Percentiles rank a stretch among this genome's conserved stretches.
Conservation (phyloP, 768 basidiomycete genomes). For the Mycena pura region DNA sequence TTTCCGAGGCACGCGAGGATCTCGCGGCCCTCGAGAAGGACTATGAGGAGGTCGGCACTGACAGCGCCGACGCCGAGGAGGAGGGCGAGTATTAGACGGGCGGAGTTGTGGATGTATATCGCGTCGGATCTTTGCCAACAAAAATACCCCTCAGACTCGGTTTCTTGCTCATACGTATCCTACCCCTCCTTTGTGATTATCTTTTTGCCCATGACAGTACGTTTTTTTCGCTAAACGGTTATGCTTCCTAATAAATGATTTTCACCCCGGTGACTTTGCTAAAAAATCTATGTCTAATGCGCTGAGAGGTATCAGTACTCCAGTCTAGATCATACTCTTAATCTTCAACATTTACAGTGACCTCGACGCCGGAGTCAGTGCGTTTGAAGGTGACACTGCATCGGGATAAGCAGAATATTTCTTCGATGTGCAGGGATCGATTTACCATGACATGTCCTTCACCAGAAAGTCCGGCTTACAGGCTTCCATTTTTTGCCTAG, state of each 20-base stretch:
- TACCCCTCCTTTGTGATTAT: constrained; percentile 15
- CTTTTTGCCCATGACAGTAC: constrained; percentile 18
- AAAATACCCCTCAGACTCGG: constrained; percentile 21
- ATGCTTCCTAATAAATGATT: constrained; percentile 32
- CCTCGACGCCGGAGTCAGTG: constrained; percentile 50
- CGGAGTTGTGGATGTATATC: constrained; percentile 21
- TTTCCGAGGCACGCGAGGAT: constrained; percentile 98
- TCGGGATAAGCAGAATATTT: background rate
- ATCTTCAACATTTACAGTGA: constrained; percentile 46
- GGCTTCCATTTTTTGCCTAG: constrained; percentile 68
- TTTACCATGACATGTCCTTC: constrained; percentile 71
- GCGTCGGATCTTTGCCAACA: background rate
- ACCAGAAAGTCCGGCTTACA: constrained; percentile 74
- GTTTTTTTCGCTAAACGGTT: constrained; percentile 3
- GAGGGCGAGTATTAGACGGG: constrained; percentile 58
- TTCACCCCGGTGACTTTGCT: constrained; percentile 32
- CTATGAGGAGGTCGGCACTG: constrained; percentile 81
- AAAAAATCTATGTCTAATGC: background rate
- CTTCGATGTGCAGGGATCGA: background rate
- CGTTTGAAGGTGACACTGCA: constrained; percentile 41
- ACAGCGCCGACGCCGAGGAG: constrained; percentile 57
- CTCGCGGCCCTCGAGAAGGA: constrained; percentile 97
- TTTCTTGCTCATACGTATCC: constrained; percentile 23
- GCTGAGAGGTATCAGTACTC: constrained; percentile 16
- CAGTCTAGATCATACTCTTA: constrained; percentile 5